These are phyloP conservation scores for Fomitopsis betulina DNA, from an alignment of 1,284 basidiomycete genomes.

Conservation along the genomic window DNA sequence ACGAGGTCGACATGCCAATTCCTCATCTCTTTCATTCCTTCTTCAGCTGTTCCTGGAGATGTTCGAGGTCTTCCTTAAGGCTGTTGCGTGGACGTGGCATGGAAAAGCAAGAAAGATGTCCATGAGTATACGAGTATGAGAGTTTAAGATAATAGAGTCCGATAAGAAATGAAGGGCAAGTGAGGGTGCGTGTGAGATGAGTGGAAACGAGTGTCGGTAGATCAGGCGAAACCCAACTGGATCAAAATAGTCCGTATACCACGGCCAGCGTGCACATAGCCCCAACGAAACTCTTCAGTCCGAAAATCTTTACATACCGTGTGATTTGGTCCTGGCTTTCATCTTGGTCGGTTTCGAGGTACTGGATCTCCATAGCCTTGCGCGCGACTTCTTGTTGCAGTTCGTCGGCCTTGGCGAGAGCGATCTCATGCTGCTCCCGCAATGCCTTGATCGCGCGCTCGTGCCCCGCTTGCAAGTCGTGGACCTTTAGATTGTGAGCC, in stretches of 20 bases:
- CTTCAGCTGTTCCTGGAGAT: conserved; percentile 38
- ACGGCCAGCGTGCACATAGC: conserved; percentile 51
- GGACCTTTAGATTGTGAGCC: conserved; percentile 77
- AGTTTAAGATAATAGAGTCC: conserved; percentile 33
- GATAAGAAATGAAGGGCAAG: conserved; percentile 7
- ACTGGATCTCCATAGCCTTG: conserved; percentile 75
- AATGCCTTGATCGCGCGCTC: conserved; percentile 56
- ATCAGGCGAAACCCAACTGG: conserved; percentile 12
- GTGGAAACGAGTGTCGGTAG: conserved; percentile 5
- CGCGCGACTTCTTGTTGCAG: conserved; percentile 56
- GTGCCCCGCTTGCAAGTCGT: conserved; percentile 72
- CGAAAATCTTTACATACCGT: conserved; percentile 67
- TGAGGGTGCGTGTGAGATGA: neutral
- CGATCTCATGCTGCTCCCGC: conserved; percentile 58
- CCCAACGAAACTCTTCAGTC: conserved; percentile 53
- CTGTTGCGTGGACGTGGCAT: conserved; percentile 34
- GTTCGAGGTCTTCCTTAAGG: conserved; percentile 61
- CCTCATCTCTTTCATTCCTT: conserved; percentile 18
- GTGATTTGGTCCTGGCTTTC: conserved; percentile 70
- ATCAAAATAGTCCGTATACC: conserved; percentile 49
- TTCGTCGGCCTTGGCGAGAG: conserved; percentile 48
- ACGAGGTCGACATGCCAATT: conserved; percentile 12
- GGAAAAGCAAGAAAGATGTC: conserved; percentile 1
- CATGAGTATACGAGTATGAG: conserved; percentile 31
- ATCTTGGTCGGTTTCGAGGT: conserved; percentile 72